Evolutionary conservation across 805 yeast genomes (phyloP).

Genomic region (Starmerella geochares): DNA sequence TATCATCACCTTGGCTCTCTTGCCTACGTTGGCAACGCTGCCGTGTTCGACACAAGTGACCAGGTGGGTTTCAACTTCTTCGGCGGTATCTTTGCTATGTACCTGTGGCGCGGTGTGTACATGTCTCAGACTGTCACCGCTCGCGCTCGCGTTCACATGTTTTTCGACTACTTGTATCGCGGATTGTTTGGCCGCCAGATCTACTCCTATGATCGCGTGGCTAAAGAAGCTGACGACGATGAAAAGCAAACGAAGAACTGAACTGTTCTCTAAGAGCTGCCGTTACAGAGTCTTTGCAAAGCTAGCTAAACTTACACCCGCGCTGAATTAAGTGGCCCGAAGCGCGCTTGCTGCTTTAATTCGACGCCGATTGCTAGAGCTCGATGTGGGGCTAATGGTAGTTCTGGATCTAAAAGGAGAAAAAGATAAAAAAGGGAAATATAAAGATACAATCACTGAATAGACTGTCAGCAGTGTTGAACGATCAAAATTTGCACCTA

Average conservation of each 20-base stretch:
- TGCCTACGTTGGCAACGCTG: slow-evolving; percentile 61
- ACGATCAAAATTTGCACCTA: too few species aligned
- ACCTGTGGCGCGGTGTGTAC: slow-evolving; percentile 61
- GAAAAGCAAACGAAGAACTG: background rate
- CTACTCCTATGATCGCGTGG: slow-evolving; percentile 24
- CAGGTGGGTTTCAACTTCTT: slow-evolving; percentile 42
- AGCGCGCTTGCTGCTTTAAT: too few species aligned
- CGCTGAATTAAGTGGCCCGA: too few species aligned
- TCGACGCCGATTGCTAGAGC: too few species aligned
- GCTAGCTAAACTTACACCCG: too few species aligned
- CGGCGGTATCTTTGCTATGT: slow-evolving; percentile 62
- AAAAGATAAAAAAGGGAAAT: background rate
- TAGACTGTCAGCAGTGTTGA: background rate
- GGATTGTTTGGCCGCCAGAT: slow-evolving; percentile 34
- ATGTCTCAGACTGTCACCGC: slow-evolving; percentile 57
- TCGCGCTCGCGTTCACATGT: slow-evolving; percentile 51
- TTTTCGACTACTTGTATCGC: slow-evolving; percentile 60
- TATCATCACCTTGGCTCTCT: slow-evolving; percentile 57
- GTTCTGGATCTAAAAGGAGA: background rate
- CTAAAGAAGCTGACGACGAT: slow-evolving; percentile 5
- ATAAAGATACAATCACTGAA: background rate
- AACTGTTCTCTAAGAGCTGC: background rate
- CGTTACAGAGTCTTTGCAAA: too few species aligned
- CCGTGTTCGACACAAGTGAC: slow-evolving; percentile 54
- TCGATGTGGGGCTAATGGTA: too few species aligned